Evolutionary conservation across 352 stramenopile genomes (phyloP), one percentile per base, ranked within the genome.

Genomic region (Phytopythium helicoides): DNA sequence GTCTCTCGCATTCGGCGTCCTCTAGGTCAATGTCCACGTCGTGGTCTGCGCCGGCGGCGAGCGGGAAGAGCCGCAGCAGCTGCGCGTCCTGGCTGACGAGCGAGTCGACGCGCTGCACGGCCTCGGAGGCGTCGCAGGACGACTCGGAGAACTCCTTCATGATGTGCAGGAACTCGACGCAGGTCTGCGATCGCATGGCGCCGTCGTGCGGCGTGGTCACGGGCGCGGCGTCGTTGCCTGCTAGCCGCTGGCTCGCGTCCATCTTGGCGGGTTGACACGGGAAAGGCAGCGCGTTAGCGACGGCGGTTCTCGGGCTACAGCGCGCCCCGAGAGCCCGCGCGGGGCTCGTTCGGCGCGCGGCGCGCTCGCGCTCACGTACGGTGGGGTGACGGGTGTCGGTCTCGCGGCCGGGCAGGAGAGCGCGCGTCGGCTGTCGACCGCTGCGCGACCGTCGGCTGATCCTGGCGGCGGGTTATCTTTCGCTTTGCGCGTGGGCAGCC

Each of bases 121-220:
- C 76, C 60, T 87, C 76, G 50, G 42, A 84, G 45, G 74, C 71
- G 52, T 79, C 68, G 64, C 76, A 87, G 25, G 74, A 86, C 45
- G 68, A 80, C 58, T 85, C 71, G 12, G 68, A 81, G 52, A 86
- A 87, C 59, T 87, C 76, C 47, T 84, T 83, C 76, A 87, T 87
- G 54, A 87, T 87, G 62, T 81, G 71, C 62, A 87, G 59, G 55
- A 87, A 87, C 57, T 81, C 76, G 28, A 80, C 64, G 52, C 73
- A 82, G 40, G 68, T 81, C 52, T 81, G 67, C 48, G 68, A 82
- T 47, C 64, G 70, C 66, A 81, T 75, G 50, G 71, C 61, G 26
- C 36, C 46, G 21, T 58, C 57, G n/a, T n/a, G n/a, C n/a, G n/a
- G n/a, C n/a, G n/a, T n/a, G 31, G 33, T 47, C 38, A 37, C 38